These are phyloP conservation scores for baker's yeast (Saccharomyces cerevisiae) DNA, from an alignment of 805 yeast genomes.

Conservation along the genomic window DNA sequence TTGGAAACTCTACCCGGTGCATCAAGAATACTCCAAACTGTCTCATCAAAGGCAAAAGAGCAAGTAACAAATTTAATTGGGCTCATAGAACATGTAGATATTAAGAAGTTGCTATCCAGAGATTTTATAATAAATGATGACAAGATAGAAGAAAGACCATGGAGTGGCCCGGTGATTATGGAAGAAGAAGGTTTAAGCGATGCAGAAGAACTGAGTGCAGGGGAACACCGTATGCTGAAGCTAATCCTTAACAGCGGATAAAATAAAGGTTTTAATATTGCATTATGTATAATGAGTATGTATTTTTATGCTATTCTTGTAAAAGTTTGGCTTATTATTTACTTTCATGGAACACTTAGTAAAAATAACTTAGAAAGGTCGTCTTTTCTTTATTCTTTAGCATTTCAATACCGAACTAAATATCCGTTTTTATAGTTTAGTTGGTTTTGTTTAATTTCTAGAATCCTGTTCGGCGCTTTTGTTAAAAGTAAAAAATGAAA, in stretches of 20 bases:
- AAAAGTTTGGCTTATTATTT: background rate
- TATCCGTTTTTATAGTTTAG: background rate
- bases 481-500: background rate
- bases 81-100: constrained; percentile 7
- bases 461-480: background rate
- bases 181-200: constrained; percentile 28
- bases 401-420: background rate
- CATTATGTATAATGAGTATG: background rate
- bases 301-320: background rate
- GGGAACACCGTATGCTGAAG: background rate
- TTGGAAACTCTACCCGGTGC: constrained; percentile 6
- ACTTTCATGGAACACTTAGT: background rate
- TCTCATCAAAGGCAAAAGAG: constrained; percentile 10
- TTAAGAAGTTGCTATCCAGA: constrained; percentile 7
- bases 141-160: constrained; percentile 15
- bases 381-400: background rate
- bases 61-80: constrained; percentile 5
- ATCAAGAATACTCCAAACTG: constrained; percentile 11
- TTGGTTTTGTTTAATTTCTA: background rate
- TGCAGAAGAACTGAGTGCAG: constrained; percentile 17
- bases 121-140: constrained; percentile 25
- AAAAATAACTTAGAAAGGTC: background rate
- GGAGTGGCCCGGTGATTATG: constrained; percentile 28
- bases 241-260: background rate
- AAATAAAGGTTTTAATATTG: background rate